Percentiles rank a stretch among this genome's conserved stretches.
Conservation (phyloP, 345 rosid genomes). For the Bretschneidera sinensis region DNA sequence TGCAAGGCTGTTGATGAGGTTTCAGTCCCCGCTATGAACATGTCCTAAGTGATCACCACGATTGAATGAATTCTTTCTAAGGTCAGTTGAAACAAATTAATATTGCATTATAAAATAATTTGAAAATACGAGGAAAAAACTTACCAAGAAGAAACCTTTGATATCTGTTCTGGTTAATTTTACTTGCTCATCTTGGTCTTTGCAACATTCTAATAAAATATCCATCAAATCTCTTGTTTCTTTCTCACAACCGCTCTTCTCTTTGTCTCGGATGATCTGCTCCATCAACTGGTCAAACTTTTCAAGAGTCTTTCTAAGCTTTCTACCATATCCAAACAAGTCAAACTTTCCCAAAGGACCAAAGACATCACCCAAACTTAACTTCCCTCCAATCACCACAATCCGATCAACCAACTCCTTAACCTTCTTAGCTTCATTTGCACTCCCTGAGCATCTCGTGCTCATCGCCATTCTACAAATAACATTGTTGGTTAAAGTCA, state of each 20-base stretch:
- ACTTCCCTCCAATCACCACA: neutral
- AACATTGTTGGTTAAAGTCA: neutral
- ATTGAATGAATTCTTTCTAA: too few relatives aligned
- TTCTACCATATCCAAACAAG: constrained; percentile 5
- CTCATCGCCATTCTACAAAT: too few relatives aligned
- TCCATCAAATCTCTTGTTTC: constrained; percentile 9
- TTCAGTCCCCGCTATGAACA: constrained; percentile 11
- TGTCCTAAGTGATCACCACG: too few relatives aligned
- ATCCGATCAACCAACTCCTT: neutral
- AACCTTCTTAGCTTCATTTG: neutral
- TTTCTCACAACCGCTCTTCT: neutral
- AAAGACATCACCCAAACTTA: neutral
- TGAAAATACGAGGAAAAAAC: too few relatives aligned
- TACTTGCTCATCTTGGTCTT: neutral
- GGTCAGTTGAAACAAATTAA: too few relatives aligned
- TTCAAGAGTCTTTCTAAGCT: neutral
- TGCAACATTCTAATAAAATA: neutral
- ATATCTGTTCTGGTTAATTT: constrained; percentile 2
- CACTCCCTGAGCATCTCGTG: neutral
- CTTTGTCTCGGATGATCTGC: constrained; percentile 2
- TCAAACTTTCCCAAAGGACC: constrained; percentile 7
- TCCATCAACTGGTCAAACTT: neutral
- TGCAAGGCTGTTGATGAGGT: neutral
- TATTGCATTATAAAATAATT: too few relatives aligned
- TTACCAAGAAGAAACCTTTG: neutral